These are phyloP conservation scores for Taphrina deformans DNA, from an alignment of 1,139 yeast genomes.

Conservation along the genomic window DNA sequence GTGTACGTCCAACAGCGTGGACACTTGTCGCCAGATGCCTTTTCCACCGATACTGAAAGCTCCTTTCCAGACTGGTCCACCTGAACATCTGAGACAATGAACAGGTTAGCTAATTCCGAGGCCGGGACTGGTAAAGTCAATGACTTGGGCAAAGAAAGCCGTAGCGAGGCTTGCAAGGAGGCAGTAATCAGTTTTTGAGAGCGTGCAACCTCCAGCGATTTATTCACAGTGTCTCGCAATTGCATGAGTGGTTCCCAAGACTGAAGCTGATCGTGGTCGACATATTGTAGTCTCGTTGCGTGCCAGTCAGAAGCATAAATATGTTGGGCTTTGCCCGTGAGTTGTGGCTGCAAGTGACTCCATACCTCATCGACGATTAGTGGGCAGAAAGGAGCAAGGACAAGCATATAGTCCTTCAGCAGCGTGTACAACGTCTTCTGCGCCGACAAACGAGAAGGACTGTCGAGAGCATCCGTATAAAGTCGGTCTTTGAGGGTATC, in stretches of 20 bases:
- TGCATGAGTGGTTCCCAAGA: slow-evolving; percentile 44
- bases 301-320: slow-evolving; percentile 46
- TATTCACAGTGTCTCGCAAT: slow-evolving; percentile 49
- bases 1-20: slow-evolving; percentile 92
- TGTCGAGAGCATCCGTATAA: slow-evolving; percentile 62
- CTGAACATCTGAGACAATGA: slow-evolving; percentile 63
- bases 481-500: slow-evolving; percentile 82
- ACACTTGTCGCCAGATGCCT: slow-evolving; percentile 57
- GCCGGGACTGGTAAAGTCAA: neutral
- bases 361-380: slow-evolving; percentile 84
- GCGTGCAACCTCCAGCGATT: slow-evolving; percentile 53
- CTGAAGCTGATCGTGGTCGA: slow-evolving; percentile 42
- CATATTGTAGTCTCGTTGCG: slow-evolving; percentile 47
- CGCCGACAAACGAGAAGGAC: slow-evolving; percentile 60
- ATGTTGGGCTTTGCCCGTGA: slow-evolving; percentile 40
- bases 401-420: slow-evolving; percentile 60
- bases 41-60: slow-evolving; percentile 41
- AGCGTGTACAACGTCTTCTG: slow-evolving; percentile 66
- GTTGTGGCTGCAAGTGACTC: slow-evolving; percentile 53
- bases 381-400: slow-evolving; percentile 81
- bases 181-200: slow-evolving; percentile 57
- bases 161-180: slow-evolving; percentile 60
- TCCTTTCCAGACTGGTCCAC: slow-evolving; percentile 43
- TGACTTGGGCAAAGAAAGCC: neutral
- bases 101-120: slow-evolving; percentile 53